Evolutionary conservation across 768 basidiomycete species (phyloP).

Genomic region (Kwoniella europaea): DNA sequence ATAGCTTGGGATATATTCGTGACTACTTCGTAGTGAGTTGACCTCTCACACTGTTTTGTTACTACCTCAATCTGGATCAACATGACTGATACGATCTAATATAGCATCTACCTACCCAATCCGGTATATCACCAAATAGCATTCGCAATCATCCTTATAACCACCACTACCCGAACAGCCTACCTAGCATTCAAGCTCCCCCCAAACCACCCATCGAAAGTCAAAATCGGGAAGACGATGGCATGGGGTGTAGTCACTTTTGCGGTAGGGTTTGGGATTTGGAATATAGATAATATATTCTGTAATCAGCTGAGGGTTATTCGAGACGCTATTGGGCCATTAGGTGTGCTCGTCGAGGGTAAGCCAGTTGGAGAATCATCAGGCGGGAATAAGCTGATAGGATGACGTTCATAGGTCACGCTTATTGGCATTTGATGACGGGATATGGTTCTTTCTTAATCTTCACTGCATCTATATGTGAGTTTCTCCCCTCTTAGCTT

Average conservation of each 20-base stretch:
- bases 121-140: constrained; percentile 80
- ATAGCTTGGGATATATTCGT: constrained; percentile 67
- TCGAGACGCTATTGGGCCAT: constrained; percentile 29
- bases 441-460: constrained; percentile 50
- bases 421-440: constrained; percentile 55
- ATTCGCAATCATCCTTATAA: constrained; percentile 68
- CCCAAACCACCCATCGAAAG: constrained; percentile 55
- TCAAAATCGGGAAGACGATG: constrained; percentile 61
- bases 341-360: constrained; percentile 49
- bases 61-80: neutral
- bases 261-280: constrained; percentile 70
- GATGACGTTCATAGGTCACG: constrained; percentile 24
- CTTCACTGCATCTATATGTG: constrained; percentile 49
- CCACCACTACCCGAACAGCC: constrained; percentile 62
- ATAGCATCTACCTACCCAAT: constrained; percentile 70
- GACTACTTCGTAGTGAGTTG: constrained; percentile 74
- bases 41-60: neutral
- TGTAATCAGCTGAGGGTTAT: constrained; percentile 60
- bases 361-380: no score
- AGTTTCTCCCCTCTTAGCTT: constrained; percentile 25
- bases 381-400: no score
- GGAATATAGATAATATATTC: constrained; percentile 82
- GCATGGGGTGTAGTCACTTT: constrained; percentile 66
- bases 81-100: neutral
- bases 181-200: constrained; percentile 64